Base-by-base conservation (phyloP, 208 protist species). In the Phytomonas francai region DNA sequence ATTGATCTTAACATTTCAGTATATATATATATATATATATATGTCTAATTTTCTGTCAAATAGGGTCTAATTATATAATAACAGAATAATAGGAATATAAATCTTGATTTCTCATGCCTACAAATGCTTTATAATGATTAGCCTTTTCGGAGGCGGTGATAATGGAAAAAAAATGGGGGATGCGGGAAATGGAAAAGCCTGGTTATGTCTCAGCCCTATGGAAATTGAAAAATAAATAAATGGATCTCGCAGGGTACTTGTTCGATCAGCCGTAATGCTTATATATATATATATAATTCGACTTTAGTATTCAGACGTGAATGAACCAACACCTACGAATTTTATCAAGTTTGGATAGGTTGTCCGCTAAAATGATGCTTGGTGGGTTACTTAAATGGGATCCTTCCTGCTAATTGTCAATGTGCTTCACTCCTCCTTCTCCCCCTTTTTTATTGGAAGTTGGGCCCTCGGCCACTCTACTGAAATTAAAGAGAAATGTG, bases 71-170 rank as follows among this genome's bases (percentile, higher is more conserved):
- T 42, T 33, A n/a, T 39, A 62, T 42, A 62, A 11, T 62, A 42
- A 62, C 31, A 62, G 58, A 62, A 33, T 22, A 62, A 62, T n/a
- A 62, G 34, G 7, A 22, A 62, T 62, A 22, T 62, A 9, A 42
- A 62, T 42, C 31, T 49, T 49, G 3, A 3, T 19, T 19, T 49
- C 14, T 19, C 39, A 49, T 49, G 16, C 14, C 39, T 12, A 49
- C 14, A 49, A 49, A 22, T 49, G 14, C 39, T 19, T 49, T 19
- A 19, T 49, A 49, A 49, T 19, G 14, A 49, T 49, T 49, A 19
- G 14, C 39, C 39, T 22, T 49, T 49, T 12, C 16, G 1, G 39
- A 3, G 39, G 39, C 39, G 39, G 14, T 49, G 39, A 49, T 3
- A 19, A 49, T 49, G 39, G 14, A 3, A 49, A 1, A 1, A 3